These are phyloP conservation scores for Pouteria campechiana DNA, from an alignment of 179 eudicot genomes.

Conservation along the genomic window DNA sequence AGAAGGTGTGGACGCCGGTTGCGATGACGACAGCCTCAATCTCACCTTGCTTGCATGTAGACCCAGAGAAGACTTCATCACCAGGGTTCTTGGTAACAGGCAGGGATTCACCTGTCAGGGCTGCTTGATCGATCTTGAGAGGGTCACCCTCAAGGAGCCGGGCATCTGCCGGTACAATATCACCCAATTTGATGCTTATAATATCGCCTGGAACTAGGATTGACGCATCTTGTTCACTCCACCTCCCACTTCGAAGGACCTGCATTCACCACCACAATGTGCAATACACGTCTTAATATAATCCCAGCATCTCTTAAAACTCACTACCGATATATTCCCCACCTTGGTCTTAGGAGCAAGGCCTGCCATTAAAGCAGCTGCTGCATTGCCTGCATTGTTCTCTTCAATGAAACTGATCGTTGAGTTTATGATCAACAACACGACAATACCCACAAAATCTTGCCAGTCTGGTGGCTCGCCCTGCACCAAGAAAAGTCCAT, in stretches of 20 bases:
- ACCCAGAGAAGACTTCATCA: constrained; percentile 73
- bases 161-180: constrained; percentile 84
- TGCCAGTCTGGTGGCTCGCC: constrained; percentile 79
- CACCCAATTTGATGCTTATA: constrained; percentile 72
- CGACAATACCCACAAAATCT: constrained; percentile 64
- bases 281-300: neutral
- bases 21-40: constrained; percentile 86
- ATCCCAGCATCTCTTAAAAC: neutral
- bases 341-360: constrained; percentile 88
- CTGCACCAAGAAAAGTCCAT: constrained; percentile 25
- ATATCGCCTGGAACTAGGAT: constrained; percentile 79
- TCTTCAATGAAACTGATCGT: constrained; percentile 80
- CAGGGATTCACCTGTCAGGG: constrained; percentile 81
- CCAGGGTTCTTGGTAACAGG: constrained; percentile 73
- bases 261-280: constrained; percentile 3
- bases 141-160: constrained; percentile 81
- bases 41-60: constrained; percentile 92
- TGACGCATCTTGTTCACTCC: constrained; percentile 59
- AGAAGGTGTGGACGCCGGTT: constrained; percentile 83
- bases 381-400: constrained; percentile 90
- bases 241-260: constrained; percentile 69
- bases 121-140: constrained; percentile 78
- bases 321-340: neutral
- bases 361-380: constrained; percentile 82
- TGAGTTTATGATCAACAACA: constrained; percentile 61